Conservation (phyloP, 257 asterid species). For the Agastache rugosa region DNA sequence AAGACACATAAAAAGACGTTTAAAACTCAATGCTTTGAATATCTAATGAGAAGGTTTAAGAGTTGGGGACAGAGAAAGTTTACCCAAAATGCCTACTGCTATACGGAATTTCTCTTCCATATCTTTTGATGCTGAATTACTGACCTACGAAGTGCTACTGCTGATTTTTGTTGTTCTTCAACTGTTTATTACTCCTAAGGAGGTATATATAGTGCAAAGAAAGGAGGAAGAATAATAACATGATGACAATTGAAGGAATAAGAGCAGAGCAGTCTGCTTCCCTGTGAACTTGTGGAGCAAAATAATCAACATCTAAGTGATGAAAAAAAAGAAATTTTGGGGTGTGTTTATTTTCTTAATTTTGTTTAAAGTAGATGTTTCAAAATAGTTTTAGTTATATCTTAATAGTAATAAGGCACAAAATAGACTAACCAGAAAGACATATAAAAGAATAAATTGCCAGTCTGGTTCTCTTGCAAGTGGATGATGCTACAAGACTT, state of each 20-base stretch:
- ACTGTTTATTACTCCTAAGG: slow-evolving; percentile 13
- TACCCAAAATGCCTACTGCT: slow-evolving; percentile 78
- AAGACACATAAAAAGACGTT: slow-evolving; percentile 29
- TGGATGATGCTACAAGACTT: slow-evolving; percentile 54
- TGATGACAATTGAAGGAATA: slow-evolving; percentile 23
- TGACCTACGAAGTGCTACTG: slow-evolving; percentile 14
- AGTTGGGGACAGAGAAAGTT: background rate
- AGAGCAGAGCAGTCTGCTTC: slow-evolving; percentile 36
- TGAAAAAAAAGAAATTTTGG: slow-evolving; percentile 13
- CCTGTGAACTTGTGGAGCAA: slow-evolving; percentile 44
- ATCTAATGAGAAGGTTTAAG: background rate
- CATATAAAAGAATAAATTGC: slow-evolving; percentile 22
- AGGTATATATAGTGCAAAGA: slow-evolving; percentile 40
- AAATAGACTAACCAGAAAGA: slow-evolving; percentile 26
- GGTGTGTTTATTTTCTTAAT: slow-evolving; percentile 1
- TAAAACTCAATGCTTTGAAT: background rate
- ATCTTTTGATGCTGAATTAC: slow-evolving; percentile 23
- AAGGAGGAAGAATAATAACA: slow-evolving; percentile 17
- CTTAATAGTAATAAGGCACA: background rate
- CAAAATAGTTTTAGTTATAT: slow-evolving; percentile 9
- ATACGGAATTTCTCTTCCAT: slow-evolving; percentile 74
- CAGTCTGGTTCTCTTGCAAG: slow-evolving; percentile 42
- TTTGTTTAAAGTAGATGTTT: slow-evolving; percentile 35
- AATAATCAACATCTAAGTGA: slow-evolving; percentile 24
- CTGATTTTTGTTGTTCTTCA: slow-evolving; percentile 33